Base-by-base conservation (phyloP, 139 green algal genomes). In the Micractinium sp. region DNA sequence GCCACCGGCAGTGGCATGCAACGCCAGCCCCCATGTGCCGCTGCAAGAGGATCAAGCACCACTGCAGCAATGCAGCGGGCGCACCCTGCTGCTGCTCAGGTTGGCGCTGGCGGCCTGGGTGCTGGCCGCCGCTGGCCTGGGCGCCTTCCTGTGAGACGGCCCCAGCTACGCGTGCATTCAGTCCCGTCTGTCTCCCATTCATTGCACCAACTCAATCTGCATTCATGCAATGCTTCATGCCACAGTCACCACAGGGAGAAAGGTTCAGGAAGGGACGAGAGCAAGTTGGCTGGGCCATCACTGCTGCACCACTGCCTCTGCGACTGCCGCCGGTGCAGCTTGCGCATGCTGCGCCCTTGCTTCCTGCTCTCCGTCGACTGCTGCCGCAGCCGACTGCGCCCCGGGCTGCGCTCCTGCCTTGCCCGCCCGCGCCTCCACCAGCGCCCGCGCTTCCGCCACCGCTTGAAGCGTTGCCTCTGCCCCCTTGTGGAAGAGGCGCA, bases 401-500 rank as follows among this genome's bases (percentile, higher is more conserved):
- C 2, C 63, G 2, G 63, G 7, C 63, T 71, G 63, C 22, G 14
- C 22, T 5, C 22, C 63, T 27, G 63, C 33, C n/a, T 35, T 67
- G 78, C 53, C 56, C 31, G 53, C 81, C 5, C 81, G 53, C 2
- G 53, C 81, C 53, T 33, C 53, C 38, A 87, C 63, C 3, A 87
- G 61, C 4, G 22, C 60, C 25, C 16, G n/a, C 36, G 36, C 82
- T 33, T 89, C 85, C 23, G n/a, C 53, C 60, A 89, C n/a, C 13
- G 75, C 73, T 4, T 3, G 0, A 3, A 33, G 35, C 23, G 82
- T 73, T 20, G 63, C 86, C 27, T 71, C 47, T 33, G 76, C 41
- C 1, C 86, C 86, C 60, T 85, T 84, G 56, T n/a, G 39, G 38
- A 85, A 92, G 60, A 93, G 74, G 41, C 88, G 60, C 3, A 95